phyloP scores from a whole-genome alignment of 2,329 filamentous ascomycete species.

The Botrytis squamosa region DNA sequence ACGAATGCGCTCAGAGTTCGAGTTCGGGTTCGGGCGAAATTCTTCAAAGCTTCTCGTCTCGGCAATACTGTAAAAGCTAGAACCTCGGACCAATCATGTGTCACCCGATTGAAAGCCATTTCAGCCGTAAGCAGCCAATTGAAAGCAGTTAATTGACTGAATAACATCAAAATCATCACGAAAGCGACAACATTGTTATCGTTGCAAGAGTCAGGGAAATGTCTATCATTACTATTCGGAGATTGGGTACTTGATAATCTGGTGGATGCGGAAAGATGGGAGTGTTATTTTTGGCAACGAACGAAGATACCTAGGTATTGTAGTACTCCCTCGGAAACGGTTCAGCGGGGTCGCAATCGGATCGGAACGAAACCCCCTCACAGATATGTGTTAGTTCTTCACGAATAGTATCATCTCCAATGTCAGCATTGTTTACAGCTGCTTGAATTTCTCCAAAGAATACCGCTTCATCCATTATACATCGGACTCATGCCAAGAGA shows the following conservation, averaged over 20 bases:
- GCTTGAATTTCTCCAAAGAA: neutral
- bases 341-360: neutral
- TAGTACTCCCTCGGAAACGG: neutral
- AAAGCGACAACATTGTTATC: neutral
- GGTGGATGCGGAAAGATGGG: neutral
- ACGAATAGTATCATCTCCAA: neutral
- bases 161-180: neutral
- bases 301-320: neutral
- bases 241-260: neutral
- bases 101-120: slow-evolving; percentile 21
- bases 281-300: neutral
- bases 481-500: neutral
- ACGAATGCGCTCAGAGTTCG: neutral
- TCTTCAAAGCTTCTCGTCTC: slow-evolving; percentile 21
- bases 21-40: neutral
- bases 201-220: neutral
- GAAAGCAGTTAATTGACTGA: neutral
- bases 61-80: slow-evolving; percentile 14
- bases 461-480: neutral
- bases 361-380: neutral
- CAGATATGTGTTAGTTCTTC: neutral
- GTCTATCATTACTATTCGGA: neutral
- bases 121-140: slow-evolving; percentile 11
- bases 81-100: slow-evolving; percentile 25
- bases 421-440: neutral